Base-by-base conservation (phyloP, 495 filamentous ascomycete species). In the Hypoxylon lienhwacheense region DNA sequence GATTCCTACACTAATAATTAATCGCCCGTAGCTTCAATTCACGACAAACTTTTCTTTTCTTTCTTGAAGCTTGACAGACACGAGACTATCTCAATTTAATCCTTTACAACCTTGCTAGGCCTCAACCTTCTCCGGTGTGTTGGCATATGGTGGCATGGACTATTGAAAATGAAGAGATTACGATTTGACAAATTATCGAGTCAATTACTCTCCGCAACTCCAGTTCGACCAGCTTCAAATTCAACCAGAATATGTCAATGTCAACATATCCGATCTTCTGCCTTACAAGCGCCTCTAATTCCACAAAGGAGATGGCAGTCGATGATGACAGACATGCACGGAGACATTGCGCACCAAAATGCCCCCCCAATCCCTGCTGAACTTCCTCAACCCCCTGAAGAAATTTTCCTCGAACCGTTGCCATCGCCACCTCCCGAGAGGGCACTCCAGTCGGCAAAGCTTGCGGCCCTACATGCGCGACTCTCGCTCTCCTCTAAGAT, bases 381-480 rank as follows among this genome's bases (percentile, higher is more conserved):
- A 8, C 24, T 8, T 26, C 24, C 8, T 8, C 39, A 32, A 31
- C 4, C 32, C 15, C 11, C 26, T 43, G 11, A 46, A 35, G n/a
- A 21, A 28, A n/a, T n/a, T n/a, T n/a, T n/a, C 32, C 29, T 3
- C 26, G 21, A 32, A 35, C 35, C 51, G 3, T 50, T 78, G 25
- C 81, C 88, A 52, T 91, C 88, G 64, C 90, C 86, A 57, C 80
- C 78, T 47, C 81, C 85, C 50, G 75, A 81, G 58, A 76, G 76
- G 55, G 86, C 91, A n/a, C 69, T 77, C 45, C 65, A 73, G 52
- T 97, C 93, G 44, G 85, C 92, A 47, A 96, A 96, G 75, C 88
- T 98, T 64, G 84, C 91, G 55, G 90, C 93, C 48, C 84, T 98
- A 24, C 91, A 96, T 72, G 87, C 91, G 65, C 91, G 93, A 64